Base-by-base conservation (phyloP, 768 basidiomycete species). In the Multifurca ochricompacta region DNA sequence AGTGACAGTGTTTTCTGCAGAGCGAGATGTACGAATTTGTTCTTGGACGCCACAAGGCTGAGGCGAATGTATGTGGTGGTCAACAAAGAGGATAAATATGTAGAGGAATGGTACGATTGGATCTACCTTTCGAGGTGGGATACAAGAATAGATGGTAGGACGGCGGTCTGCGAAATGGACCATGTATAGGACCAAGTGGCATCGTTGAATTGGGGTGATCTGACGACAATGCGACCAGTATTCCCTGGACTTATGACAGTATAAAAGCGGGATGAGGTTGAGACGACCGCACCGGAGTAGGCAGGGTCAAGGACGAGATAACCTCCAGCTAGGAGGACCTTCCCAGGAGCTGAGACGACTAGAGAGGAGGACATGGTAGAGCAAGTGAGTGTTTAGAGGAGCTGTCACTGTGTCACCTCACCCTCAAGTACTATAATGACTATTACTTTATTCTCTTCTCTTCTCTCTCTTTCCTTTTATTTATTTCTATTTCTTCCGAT, bases 221-320 rank as follows among this genome's bases (percentile, higher is more conserved):
- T 77, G 37, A 97, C 91, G 56, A 74, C 70, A 65, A 98, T 81
- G 58, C 68, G 73, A 60, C 71, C 65, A 32, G 69, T 42, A 27
- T 60, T 59, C 18, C 68, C 65, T 32, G 74, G 69, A 44, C 71
- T 74, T 44, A 94, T 73, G 61, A 82, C 79, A 21, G 92, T 84
- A 70, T 94, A 98, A 72, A 99, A 98, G 36, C 96, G 81, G 19
- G 92, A 91, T 10, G 91, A 91, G 14, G 95, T 93, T 1, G 92
- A 90, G 41, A 98, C 78, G 41, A 94, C 93, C 55, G 90, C 71
- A 46, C 95, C 96, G 28, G 86, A 81, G 66, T 89, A 91, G 6
- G 76, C 71, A 18, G 81, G 84, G 69, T 98, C 93, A 58, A 98
- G 85, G 27, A 99, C 91, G 59, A 99, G 87, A 72, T 98, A 99